These are phyloP conservation scores for Cladosporium sp. DNA, from an alignment of 2,329 filamentous ascomycete species.

Conservation along the genomic window DNA sequence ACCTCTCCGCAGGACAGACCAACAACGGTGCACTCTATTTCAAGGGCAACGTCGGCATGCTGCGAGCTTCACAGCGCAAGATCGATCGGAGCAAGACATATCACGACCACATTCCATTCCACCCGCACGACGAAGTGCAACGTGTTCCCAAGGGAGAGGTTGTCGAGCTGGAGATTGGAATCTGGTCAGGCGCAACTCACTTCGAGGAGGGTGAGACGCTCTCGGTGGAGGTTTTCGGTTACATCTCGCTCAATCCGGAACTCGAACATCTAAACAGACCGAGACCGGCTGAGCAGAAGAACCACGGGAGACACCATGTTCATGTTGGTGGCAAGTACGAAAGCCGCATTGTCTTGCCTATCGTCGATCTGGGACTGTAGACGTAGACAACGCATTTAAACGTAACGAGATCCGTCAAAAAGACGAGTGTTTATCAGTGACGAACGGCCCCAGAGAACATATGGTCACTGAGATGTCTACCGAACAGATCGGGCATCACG, in stretches of 20 bases:
- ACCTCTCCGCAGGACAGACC: background rate
- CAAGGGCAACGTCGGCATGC: background rate
- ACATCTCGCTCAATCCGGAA: background rate
- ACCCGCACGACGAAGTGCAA: constrained; percentile 1
- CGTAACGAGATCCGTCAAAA: background rate
- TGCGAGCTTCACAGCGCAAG: background rate
- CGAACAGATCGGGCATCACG: background rate
- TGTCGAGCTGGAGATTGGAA: constrained; percentile 45
- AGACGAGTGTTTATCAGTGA: background rate
- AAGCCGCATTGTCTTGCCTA: background rate
- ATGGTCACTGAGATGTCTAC: background rate
- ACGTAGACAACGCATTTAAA: background rate
- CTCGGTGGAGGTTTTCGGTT: background rate
- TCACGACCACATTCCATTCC: constrained; percentile 1
- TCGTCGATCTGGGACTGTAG: background rate
- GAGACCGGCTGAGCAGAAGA: background rate
- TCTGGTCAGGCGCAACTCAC: constrained; percentile 45
- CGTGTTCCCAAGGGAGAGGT: constrained; percentile 30
- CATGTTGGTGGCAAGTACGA: background rate
- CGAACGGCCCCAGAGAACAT: background rate
- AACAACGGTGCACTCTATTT: background rate
- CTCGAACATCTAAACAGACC: background rate
- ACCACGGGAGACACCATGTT: background rate
- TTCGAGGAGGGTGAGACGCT: constrained; percentile 37
- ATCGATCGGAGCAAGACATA: background rate